Evolutionary conservation across 768 basidiomycete genomes (phyloP).

Genomic region (Kwoniella mangroviensis): DNA sequence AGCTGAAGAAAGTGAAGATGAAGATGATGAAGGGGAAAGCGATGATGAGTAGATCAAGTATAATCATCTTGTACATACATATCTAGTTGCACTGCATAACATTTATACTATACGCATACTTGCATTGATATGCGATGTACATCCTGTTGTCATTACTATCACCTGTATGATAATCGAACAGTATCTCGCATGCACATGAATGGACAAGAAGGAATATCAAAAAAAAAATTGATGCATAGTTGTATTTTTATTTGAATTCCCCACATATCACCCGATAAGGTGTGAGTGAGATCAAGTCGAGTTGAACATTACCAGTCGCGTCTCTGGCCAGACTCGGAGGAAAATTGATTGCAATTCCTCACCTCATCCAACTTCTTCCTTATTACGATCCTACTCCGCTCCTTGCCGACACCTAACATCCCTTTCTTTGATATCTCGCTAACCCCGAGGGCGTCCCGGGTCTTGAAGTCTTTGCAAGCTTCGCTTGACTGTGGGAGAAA

Average conservation of each 20-base stretch:
- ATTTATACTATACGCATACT: background rate
- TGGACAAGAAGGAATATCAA: too few relatives aligned
- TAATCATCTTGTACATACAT: constrained; percentile 6
- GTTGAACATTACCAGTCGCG: constrained; percentile 8
- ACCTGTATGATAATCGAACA: too few relatives aligned
- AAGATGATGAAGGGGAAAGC: constrained; percentile 60
- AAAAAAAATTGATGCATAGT: background rate
- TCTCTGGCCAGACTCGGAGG: background rate
- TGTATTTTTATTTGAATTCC: background rate
- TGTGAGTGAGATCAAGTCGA: background rate
- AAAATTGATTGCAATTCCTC: background rate
- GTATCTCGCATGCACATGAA: too few relatives aligned
- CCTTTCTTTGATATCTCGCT: too few relatives aligned
- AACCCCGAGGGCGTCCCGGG: too few relatives aligned
- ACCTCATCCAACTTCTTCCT: background rate
- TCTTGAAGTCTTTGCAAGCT: too few relatives aligned
- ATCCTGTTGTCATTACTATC: background rate
- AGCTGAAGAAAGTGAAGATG: constrained; percentile 55
- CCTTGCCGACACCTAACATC: too few relatives aligned
- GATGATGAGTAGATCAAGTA: constrained; percentile 32
- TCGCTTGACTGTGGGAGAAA: too few relatives aligned
- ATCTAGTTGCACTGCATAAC: constrained; percentile 10
- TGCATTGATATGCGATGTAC: background rate
- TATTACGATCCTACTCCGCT: too few relatives aligned
- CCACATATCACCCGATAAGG: background rate